Percentiles rank a stretch among this genome's conserved stretches.
Conservation (phyloP, 2,329 filamentous ascomycete species). For the Mycosphaerella sp. region DNA sequence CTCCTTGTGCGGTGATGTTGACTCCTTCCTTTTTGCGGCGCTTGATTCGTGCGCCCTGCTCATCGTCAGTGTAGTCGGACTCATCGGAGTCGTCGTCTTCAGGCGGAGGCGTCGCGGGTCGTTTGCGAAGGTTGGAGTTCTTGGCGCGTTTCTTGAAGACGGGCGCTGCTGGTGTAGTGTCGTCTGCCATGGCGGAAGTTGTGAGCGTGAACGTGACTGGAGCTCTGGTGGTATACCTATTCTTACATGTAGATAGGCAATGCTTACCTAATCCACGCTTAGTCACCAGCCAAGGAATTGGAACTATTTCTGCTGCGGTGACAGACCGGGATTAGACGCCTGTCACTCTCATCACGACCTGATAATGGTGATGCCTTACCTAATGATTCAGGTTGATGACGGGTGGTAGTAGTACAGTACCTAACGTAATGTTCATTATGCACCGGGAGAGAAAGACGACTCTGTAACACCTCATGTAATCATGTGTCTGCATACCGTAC, state of each 20-base stretch:
- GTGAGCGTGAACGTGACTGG: background rate
- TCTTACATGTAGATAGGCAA: background rate
- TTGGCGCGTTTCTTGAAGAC: constrained; percentile 83
- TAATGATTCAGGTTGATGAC: too few species aligned
- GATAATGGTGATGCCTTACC: background rate
- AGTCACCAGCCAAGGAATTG: too few species aligned
- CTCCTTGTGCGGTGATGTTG: constrained; percentile 59
- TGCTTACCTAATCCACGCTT: background rate
- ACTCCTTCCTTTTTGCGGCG: constrained; percentile 64
- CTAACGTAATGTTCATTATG: too few species aligned
- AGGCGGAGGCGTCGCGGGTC: constrained; percentile 69
- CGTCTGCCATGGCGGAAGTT: constrained; percentile 31
- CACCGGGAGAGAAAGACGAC: too few species aligned
- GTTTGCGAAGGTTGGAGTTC: constrained; percentile 72
- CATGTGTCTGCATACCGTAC: too few species aligned
- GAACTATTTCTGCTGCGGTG: too few species aligned
- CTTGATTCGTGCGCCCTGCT: constrained; percentile 71
- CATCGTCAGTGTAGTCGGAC: constrained; percentile 67
- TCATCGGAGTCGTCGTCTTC: constrained; percentile 49
- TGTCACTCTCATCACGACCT: too few species aligned
- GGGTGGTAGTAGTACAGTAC: too few species aligned
- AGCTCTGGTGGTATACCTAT: too few species aligned
- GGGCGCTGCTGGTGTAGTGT: constrained; percentile 37
- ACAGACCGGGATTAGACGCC: background rate
- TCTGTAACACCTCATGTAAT: too few species aligned